These are phyloP conservation scores for Clonostachys byssicola DNA, from an alignment of 2,329 filamentous ascomycete genomes.

Conservation along the genomic window DNA sequence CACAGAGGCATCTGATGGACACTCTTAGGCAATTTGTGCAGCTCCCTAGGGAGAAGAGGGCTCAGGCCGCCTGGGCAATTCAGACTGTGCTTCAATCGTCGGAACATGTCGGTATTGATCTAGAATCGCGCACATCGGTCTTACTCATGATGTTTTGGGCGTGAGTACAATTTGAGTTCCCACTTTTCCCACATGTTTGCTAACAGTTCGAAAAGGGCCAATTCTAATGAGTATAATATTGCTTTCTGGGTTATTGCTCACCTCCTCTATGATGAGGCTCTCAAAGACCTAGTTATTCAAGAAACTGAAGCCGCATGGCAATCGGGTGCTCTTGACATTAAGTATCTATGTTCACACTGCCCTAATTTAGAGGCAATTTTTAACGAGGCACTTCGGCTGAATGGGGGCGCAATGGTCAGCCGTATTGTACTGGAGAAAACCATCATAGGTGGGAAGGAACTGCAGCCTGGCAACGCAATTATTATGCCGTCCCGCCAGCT, in stretches of 20 bases:
- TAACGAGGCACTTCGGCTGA: background rate
- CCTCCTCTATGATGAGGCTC: background rate
- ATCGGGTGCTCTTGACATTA: background rate
- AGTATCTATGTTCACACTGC: background rate
- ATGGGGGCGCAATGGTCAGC: background rate
- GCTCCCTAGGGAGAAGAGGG: background rate
- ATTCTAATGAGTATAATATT: background rate
- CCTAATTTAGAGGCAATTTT: background rate
- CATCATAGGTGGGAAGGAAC: background rate
- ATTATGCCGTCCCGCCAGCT: background rate
- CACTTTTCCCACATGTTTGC: background rate
- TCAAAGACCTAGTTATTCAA: background rate
- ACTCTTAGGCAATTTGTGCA: background rate
- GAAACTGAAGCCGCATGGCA: background rate
- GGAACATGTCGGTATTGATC: background rate
- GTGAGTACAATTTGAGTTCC: background rate
- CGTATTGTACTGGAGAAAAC: background rate
- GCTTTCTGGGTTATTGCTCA: background rate
- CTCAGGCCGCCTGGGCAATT: background rate
- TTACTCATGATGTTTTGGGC: background rate
- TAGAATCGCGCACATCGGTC: background rate
- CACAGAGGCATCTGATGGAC: background rate
- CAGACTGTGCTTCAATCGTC: background rate
- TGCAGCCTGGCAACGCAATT: background rate
- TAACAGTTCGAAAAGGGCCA: background rate